Percentiles rank a stretch among this genome's conserved stretches.
These are phyloP conservation scores for Nicotiana benthamiana DNA, from an alignment of 257 asterid species.

Conservation along the genomic window DNA sequence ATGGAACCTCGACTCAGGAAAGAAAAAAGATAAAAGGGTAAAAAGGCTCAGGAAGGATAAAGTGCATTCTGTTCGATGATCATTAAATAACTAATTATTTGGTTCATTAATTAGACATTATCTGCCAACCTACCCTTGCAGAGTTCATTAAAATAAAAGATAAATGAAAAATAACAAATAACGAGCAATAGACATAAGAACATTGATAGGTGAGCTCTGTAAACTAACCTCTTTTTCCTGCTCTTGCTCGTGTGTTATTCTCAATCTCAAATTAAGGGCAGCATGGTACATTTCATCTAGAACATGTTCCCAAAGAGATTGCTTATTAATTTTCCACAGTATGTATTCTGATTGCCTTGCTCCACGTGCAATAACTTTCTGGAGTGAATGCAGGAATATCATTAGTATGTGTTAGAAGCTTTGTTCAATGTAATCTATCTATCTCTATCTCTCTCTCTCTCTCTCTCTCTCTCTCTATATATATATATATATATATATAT, in stretches of 20 bases:
- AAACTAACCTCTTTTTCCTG: constrained; percentile 55
- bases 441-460: too few relatives aligned
- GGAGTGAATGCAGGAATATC: constrained; percentile 12
- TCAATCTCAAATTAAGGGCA: constrained; percentile 67
- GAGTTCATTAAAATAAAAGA: background rate
- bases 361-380: constrained; percentile 39
- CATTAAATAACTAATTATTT: background rate
- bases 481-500: too few relatives aligned
- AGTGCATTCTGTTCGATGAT: background rate
- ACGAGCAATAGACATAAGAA: background rate
- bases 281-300: constrained; percentile 89
- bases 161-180: background rate
- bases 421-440: background rate
- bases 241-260: constrained; percentile 57
- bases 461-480: too few relatives aligned
- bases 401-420: background rate
- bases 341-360: constrained; percentile 26
- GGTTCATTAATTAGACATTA: background rate
- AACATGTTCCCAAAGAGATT: constrained; percentile 32
- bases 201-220: background rate
- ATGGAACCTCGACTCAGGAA: too few relatives aligned
- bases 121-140: background rate
- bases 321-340: constrained; percentile 52
- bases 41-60: too few relatives aligned
- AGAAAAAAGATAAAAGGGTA: too few relatives aligned